Conservation (phyloP, 2,329 filamentous ascomycete species). For the Ophiostoma angusticollis region DNA sequence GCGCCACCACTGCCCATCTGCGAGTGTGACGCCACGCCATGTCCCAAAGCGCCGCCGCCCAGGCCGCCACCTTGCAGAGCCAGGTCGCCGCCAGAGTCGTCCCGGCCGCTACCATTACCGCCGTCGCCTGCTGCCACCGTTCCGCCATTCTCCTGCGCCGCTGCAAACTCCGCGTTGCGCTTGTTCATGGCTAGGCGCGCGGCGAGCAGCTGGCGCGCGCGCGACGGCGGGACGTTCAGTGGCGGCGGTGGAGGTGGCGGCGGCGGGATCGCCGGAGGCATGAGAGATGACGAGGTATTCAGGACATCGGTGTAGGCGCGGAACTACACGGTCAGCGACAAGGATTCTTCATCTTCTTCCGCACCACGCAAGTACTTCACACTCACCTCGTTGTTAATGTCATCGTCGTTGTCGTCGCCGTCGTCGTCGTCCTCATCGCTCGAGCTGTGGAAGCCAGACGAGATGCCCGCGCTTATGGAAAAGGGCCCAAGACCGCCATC, state of each 20-base stretch:
- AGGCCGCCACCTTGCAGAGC: neutral
- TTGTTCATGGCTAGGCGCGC: conserved; percentile 69
- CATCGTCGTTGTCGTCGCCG: conserved; percentile 71
- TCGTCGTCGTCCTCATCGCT: conserved; percentile 96
- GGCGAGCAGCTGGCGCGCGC: conserved; percentile 82
- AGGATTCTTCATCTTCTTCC: no score
- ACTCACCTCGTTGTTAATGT: conserved; percentile 56
- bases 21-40: no score
- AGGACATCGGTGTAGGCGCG: conserved; percentile 45
- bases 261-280: conserved; percentile 45
- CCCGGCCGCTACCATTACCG: neutral
- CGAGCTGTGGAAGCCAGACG: conserved; percentile 84
- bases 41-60: no score
- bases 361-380: no score
- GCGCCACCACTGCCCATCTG: conserved; percentile 9
- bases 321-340: conserved; percentile 30
- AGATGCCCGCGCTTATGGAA: conserved; percentile 56
- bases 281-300: conserved; percentile 35
- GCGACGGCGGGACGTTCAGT: conserved; percentile 72
- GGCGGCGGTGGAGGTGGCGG: conserved; percentile 53
- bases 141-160: conserved; percentile 27
- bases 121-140: neutral
- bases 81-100: conserved; percentile 2
- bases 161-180: conserved; percentile 35
- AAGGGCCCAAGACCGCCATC: conserved; percentile 47